Percentiles rank a stretch among this genome's conserved stretches.
These are phyloP conservation scores for Trichosanthes truncata DNA, from an alignment of 306 rosid genomes.

Conservation along the genomic window DNA sequence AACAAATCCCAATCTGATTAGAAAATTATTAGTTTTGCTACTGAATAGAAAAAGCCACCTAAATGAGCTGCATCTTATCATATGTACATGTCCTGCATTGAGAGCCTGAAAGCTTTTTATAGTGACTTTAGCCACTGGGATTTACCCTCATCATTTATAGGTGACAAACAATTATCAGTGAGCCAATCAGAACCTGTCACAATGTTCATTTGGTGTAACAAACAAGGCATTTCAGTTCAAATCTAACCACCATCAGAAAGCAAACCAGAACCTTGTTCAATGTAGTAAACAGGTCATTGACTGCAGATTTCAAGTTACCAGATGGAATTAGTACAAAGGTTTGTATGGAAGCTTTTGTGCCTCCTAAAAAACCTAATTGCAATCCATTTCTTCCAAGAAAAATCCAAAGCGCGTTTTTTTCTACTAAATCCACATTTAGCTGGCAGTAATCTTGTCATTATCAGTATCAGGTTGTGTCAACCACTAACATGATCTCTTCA, in stretches of 20 bases:
- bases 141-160: background rate
- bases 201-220: background rate
- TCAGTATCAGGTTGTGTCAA: background rate
- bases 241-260: background rate
- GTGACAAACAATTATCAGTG: background rate
- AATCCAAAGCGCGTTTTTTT: background rate
- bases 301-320: background rate
- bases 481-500: background rate
- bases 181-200: background rate
- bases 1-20: background rate
- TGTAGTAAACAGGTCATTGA: background rate
- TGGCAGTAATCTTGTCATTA: background rate
- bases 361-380: background rate
- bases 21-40: background rate
- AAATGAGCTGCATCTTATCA: background rate
- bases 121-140: conserved; percentile 7
- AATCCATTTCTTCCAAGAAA: background rate
- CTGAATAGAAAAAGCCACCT: background rate
- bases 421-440: background rate
- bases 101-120: background rate
- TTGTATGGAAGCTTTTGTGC: background rate
- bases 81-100: background rate
- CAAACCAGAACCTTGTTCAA: background rate
- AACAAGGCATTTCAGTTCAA: background rate
- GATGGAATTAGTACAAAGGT: background rate